Evolutionary conservation across 2,329 filamentous ascomycete genomes (phyloP), one percentile per base, ranked within the genome.

Genomic region (Penicillium sclerotigenum): DNA sequence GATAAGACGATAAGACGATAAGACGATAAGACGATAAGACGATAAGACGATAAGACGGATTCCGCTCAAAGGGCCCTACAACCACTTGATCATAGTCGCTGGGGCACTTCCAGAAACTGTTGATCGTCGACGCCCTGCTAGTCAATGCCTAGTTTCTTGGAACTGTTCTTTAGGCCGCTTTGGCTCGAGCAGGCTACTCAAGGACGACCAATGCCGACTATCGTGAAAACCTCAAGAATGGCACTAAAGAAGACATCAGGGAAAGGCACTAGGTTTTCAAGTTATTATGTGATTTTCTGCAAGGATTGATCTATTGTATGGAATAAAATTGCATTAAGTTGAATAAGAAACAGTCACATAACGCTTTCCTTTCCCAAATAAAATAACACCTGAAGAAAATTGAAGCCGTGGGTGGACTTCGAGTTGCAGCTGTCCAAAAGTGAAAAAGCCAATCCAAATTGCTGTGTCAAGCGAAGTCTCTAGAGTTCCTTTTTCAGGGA

Each of bases 401-500:
- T 26, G 9, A n/a, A 28, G 3, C 3, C 13, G 4, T 41, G 18
- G 4, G 8, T 33, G 13, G n/a, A 20, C 10, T 45, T 22, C 5
- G 5, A 7, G 13, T 16, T 7, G 11, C 33, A 22, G 3, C 8
- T 24, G 1, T n/a, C 43, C 43, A 33, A 46, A 24, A 8, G n/a
- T 46, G 38, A 16, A 16, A 31, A 9, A 29, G 4, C 13, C 13
- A 13, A 14, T 22, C 28, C n/a, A 45, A 29, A 31, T n/a, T 22
- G 1, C 6, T 14, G n/a, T 24, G 24, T 13, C 31, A 20, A 40
- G 46, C 31, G 37, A 38, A 16, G 11, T 24, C 2, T 26, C 61
- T 69, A 86, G 45, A 87, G 67, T 64, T 87, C 84, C 75, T 87
- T 87, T 72, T 87, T 87, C 71, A 84, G 72, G 60, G 83, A 86